These are phyloP conservation scores for Arthrocladium fulminans DNA, from an alignment of 2,329 filamentous ascomycete genomes.

Conservation along the genomic window DNA sequence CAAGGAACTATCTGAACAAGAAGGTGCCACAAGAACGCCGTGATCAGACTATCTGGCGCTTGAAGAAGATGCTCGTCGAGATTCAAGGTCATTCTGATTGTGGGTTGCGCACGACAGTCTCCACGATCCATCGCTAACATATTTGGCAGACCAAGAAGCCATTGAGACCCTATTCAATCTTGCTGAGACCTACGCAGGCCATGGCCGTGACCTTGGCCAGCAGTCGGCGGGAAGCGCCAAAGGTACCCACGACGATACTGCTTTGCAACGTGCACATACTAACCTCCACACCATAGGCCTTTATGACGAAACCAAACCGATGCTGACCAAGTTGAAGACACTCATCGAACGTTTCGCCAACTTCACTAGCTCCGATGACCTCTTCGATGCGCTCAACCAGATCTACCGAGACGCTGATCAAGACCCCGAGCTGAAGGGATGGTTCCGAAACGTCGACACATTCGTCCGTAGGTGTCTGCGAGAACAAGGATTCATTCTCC, in stretches of 20 bases:
- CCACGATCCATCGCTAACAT: conserved; percentile 19
- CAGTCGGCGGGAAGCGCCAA: conserved; percentile 61
- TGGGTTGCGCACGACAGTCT: conserved; percentile 30
- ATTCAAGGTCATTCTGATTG: conserved; percentile 91
- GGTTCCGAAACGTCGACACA: conserved; percentile 71
- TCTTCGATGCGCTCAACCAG: conserved; percentile 74
- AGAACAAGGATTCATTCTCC: conserved; percentile 83
- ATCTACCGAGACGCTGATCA: conserved; percentile 81
- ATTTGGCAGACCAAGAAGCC: conserved; percentile 61
- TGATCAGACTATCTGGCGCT: conserved; percentile 79
- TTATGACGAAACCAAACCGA: conserved; percentile 29
- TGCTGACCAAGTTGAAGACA: conserved; percentile 53
- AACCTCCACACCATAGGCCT: conserved; percentile 60
- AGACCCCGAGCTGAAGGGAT: conserved; percentile 76
- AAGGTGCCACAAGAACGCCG: conserved; percentile 91
- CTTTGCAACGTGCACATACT: conserved; percentile 62
- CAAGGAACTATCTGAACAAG: conserved; percentile 66
- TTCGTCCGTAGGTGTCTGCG: conserved; percentile 78
- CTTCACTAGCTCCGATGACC: conserved; percentile 75
- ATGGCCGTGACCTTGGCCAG: conserved; percentile 57
- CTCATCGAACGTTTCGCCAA: conserved; percentile 95
- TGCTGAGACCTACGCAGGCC: conserved; percentile 74
- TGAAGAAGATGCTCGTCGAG: conserved; percentile 98
- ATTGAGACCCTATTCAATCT: conserved; percentile 76
- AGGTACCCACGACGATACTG: conserved; percentile 57